These are phyloP conservation scores for Pseudonitzschia delicatissima DNA, from an alignment of 108 stramenopile species.

Conservation along the genomic window DNA sequence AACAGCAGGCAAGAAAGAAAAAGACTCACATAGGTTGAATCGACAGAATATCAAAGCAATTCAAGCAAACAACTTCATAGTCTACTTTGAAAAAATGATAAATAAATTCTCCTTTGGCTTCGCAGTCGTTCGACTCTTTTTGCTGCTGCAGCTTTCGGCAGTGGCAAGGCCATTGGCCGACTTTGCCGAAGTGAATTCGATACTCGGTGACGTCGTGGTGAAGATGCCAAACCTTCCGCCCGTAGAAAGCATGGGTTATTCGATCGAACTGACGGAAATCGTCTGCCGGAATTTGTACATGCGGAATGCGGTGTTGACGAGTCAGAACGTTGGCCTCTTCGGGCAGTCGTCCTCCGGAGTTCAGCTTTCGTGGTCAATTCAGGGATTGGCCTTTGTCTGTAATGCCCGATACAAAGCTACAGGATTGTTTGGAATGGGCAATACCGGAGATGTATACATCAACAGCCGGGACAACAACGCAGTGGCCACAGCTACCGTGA, in stretches of 20 bases:
- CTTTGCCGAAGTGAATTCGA: slow-evolving; percentile 12
- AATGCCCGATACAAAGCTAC: slow-evolving; percentile 20
- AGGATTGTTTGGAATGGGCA: slow-evolving; percentile 16
- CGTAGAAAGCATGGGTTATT: neutral
- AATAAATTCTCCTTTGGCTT: neutral
- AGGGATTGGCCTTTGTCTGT: slow-evolving; percentile 18
- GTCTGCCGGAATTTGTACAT: slow-evolving; percentile 16
- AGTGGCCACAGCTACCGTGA: neutral
- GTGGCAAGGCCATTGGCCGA: neutral
- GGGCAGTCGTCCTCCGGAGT: neutral
- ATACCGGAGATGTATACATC: slow-evolving; percentile 15
- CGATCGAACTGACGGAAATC: slow-evolving; percentile 4
- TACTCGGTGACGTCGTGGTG: neutral
- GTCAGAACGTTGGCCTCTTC: slow-evolving; percentile 8
- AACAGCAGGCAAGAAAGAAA: neutral
- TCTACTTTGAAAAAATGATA: neutral
- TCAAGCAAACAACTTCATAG: neutral
- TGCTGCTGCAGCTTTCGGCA: neutral
- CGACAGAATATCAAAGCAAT: no score
- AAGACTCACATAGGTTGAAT: neutral
- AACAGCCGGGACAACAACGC: slow-evolving; percentile 11
- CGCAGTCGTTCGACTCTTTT: neutral
- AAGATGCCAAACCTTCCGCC: neutral
- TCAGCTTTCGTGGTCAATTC: neutral
- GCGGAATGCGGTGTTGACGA: slow-evolving; percentile 9